Evolutionary conservation across 306 rosid species (phyloP).

Genomic region (Castanea mollissima): DNA sequence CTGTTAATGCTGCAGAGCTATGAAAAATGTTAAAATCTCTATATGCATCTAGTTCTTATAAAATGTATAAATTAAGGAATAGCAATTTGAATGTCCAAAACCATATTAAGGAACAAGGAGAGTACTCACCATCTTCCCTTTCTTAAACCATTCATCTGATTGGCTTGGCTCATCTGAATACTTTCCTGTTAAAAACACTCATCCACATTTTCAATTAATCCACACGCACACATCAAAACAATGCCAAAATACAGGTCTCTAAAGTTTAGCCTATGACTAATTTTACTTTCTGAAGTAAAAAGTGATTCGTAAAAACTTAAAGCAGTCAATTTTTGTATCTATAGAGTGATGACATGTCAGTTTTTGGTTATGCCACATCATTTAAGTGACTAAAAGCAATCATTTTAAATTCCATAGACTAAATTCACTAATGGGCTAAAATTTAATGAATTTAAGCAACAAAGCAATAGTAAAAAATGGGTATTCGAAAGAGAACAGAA

Average conservation of each 20-base stretch:
- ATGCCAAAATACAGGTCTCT: not conserved
- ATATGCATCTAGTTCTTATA: not conserved
- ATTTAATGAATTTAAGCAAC: no score
- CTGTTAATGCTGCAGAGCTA: not conserved
- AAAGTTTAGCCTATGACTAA: no score
- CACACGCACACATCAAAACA: not conserved
- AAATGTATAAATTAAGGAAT: not conserved
- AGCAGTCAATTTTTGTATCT: no score
- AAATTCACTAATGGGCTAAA: no score
- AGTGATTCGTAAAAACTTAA: no score
- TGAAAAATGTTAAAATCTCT: not conserved
- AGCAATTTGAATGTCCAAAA: not conserved
- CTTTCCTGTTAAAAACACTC: slow-evolving; percentile 53
- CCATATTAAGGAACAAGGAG: not conserved
- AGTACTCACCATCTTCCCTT: slow-evolving; percentile 64
- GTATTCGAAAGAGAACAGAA: not conserved
- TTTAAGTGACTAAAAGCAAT: no score
- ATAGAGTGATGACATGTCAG: no score
- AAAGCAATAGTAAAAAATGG: not conserved
- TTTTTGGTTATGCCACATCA: no score
- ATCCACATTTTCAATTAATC: slow-evolving; percentile 13
- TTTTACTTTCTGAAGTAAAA: no score
- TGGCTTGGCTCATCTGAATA: slow-evolving; percentile 80
- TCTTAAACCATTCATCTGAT: slow-evolving; percentile 88
- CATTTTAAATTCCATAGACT: no score